These are phyloP conservation scores for Avena atlantica DNA, from an alignment of 176 grass and related monocot species.

Conservation along the genomic window DNA sequence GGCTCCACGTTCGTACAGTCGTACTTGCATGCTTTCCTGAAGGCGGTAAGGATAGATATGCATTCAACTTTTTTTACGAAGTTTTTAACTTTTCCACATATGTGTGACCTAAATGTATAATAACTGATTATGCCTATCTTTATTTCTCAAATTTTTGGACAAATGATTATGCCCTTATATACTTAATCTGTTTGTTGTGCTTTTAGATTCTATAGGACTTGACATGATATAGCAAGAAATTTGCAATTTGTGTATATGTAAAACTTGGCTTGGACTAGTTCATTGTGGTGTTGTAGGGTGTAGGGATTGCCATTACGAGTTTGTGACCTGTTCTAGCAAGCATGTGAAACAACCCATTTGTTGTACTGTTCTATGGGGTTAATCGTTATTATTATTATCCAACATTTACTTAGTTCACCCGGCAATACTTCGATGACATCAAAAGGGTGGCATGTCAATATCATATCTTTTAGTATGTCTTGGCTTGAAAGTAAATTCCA, in stretches of 20 bases:
- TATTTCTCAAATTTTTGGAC: constrained; percentile 19
- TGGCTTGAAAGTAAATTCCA: background rate
- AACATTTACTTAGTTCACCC: constrained; percentile 1
- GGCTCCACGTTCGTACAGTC: constrained; percentile 39
- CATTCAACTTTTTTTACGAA: constrained; percentile 41
- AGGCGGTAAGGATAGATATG: constrained; percentile 56
- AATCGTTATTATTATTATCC: constrained; percentile 1
- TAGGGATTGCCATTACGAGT: background rate
- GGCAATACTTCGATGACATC: background rate
- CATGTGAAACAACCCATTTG: background rate
- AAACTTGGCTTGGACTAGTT: constrained; percentile 23
- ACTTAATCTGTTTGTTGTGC: background rate
- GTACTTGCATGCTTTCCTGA: constrained; percentile 57
- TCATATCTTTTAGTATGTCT: background rate
- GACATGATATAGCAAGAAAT: constrained; percentile 10
- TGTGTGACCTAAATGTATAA: background rate
- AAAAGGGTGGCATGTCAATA: background rate
- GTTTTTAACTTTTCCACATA: constrained; percentile 37
- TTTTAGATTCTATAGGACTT: constrained; percentile 12
- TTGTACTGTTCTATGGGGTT: constrained; percentile 18
- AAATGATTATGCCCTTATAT: background rate
- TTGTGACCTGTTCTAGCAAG: constrained; percentile 9
- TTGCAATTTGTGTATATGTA: background rate
- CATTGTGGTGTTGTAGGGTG: background rate
- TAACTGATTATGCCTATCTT: background rate